These are phyloP conservation scores for Brachypodium distachyon DNA, from an alignment of 202 grass and related monocot genomes.

Conservation along the genomic window DNA sequence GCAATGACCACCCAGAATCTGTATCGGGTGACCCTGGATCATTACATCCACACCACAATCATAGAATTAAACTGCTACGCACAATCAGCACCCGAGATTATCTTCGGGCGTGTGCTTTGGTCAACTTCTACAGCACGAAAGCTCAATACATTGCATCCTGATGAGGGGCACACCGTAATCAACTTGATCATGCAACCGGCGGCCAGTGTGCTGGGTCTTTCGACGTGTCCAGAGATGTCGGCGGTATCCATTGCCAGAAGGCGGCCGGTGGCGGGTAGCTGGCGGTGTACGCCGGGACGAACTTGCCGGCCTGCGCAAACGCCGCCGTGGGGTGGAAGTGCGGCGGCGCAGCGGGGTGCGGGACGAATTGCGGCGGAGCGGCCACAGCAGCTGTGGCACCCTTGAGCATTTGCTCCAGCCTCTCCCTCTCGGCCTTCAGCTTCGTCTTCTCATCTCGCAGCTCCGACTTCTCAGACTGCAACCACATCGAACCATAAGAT, in stretches of 20 bases:
- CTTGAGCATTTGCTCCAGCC: slow-evolving; percentile 78
- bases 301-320: slow-evolving; percentile 41
- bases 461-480: slow-evolving; percentile 75
- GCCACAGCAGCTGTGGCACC: slow-evolving; percentile 15
- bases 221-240: slow-evolving; percentile 78
- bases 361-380: slow-evolving; percentile 31
- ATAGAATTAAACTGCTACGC: slow-evolving; percentile 21
- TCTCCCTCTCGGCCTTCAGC: slow-evolving; percentile 85
- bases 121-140: slow-evolving; percentile 21
- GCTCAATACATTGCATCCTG: neutral
- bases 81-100: slow-evolving; percentile 27
- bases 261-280: slow-evolving; percentile 57
- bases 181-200: slow-evolving; percentile 61
- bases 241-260: slow-evolving; percentile 94
- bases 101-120: neutral
- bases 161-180: neutral
- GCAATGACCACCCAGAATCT: neutral
- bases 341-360: slow-evolving; percentile 25
- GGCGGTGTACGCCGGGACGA: slow-evolving; percentile 35
- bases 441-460: slow-evolving; percentile 82
- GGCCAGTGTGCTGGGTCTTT: slow-evolving; percentile 83
- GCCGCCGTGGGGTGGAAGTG: slow-evolving; percentile 29
- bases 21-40: slow-evolving; percentile 3
- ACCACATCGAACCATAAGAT: neutral
- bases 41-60: slow-evolving; percentile 12